phyloP scores from a whole-genome alignment of 2,329 filamentous ascomycete species.

The Orbilia brochopaga region DNA sequence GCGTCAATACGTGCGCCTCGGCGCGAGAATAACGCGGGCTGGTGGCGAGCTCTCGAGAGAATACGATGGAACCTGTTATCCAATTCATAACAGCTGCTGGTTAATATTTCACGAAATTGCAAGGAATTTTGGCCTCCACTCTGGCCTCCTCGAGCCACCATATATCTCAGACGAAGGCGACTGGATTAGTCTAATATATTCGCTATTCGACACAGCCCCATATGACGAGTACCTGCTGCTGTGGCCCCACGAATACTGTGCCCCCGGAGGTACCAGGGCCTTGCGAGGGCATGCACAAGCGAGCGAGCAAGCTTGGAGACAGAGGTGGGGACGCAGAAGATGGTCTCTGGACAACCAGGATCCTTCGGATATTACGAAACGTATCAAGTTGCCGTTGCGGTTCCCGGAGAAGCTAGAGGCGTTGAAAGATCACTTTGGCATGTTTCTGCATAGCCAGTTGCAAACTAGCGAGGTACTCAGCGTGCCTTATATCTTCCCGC shows the following conservation, averaged over 20 bases:
- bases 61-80: constrained; percentile 24
- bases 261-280: neutral
- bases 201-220: neutral
- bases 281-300: neutral
- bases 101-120: neutral
- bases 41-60: neutral
- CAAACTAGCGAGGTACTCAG: neutral
- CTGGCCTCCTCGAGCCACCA: too few relatives aligned
- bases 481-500: constrained; percentile 12
- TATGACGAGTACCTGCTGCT: neutral
- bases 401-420: too few relatives aligned
- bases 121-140: neutral
- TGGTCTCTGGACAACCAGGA: too few relatives aligned
- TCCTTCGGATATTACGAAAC: too few relatives aligned
- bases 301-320: neutral
- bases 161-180: neutral
- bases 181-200: neutral
- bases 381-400: too few relatives aligned
- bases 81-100: constrained; percentile 14
- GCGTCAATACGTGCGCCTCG: neutral
- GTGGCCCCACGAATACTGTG: neutral
- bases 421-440: too few relatives aligned
- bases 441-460: neutral
- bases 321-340: too few relatives aligned
- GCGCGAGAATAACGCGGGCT: neutral